Percentiles rank a stretch among this genome's conserved stretches.
phyloP scores from a whole-genome alignment of 305 asterid species.

The Solanum hybrid region DNA sequence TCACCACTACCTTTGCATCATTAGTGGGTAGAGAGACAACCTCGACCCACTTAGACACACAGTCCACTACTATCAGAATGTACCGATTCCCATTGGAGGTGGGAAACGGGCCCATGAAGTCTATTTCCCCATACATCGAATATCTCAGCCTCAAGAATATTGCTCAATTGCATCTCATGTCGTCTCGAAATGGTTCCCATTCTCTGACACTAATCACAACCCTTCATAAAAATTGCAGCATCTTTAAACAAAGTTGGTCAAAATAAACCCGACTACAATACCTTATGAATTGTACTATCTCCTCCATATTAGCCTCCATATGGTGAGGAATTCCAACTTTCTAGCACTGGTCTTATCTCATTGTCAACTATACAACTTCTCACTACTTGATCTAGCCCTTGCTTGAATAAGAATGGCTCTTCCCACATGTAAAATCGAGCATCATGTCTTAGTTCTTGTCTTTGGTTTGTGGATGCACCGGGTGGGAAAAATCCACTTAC shows the following conservation, averaged over 20 bases:
- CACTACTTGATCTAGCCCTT: not conserved
- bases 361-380: not conserved
- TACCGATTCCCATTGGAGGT: not conserved
- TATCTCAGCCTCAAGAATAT: not conserved
- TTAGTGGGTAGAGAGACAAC: not conserved
- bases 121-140: not conserved
- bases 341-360: not conserved
- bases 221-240: not conserved
- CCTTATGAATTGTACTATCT: not conserved
- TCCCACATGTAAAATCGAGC: not conserved
- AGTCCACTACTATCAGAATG: not conserved
- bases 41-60: not conserved
- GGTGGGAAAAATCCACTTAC: not conserved
- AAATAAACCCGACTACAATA: not conserved
- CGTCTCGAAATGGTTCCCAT: not conserved
- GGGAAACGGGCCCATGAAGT: not conserved
- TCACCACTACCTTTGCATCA: not conserved
- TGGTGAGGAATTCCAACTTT: not conserved
- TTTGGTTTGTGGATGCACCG: not conserved
- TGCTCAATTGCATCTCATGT: not conserved
- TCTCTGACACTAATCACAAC: not conserved
- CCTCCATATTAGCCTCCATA: not conserved
- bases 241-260: not conserved
- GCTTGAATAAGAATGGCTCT: not conserved
- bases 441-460: not conserved